A percentile compares a stretch with the other conserved stretches of the same genome.
Conservation (phyloP, 306 rosid genomes). For the Hylodesmum podocarpum region DNA sequence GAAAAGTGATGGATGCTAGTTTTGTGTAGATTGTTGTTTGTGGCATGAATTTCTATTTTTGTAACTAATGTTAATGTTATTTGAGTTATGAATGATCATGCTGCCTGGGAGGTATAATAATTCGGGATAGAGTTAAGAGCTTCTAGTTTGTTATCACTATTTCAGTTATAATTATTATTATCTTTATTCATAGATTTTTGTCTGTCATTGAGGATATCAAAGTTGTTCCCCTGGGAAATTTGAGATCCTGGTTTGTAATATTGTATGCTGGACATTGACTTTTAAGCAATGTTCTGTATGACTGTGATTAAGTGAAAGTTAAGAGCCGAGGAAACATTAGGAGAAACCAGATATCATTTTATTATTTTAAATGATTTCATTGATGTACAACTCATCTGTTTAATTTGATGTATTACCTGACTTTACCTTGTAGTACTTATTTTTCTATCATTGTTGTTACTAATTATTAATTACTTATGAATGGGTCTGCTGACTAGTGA, state of each 20-base stretch:
- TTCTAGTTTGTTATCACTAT: background rate
- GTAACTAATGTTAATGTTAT: background rate
- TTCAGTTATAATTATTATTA: background rate
- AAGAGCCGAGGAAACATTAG: background rate
- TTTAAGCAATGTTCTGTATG: background rate
- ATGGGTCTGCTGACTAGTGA: constrained; percentile 17
- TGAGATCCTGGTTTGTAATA: background rate
- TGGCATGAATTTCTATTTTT: background rate
- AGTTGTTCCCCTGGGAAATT: background rate
- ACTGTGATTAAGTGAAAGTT: background rate
- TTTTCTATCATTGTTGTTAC: background rate
- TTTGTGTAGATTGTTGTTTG: background rate
- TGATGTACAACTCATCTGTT: background rate
- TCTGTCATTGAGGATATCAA: background rate
- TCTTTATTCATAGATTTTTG: background rate
- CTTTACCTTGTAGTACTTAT: background rate
- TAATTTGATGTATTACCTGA: background rate
- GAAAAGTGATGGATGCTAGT: background rate
- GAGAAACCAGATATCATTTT: background rate
- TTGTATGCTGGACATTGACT: background rate
- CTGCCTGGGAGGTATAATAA: background rate
- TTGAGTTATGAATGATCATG: background rate
- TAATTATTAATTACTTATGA: background rate
- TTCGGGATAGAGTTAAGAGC: background rate
- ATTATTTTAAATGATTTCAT: background rate